A percentile compares a stretch with the other conserved stretches of the same genome.
phyloP scores from a whole-genome alignment of 208 protist species.

The Leishmania martiniquensis region DNA sequence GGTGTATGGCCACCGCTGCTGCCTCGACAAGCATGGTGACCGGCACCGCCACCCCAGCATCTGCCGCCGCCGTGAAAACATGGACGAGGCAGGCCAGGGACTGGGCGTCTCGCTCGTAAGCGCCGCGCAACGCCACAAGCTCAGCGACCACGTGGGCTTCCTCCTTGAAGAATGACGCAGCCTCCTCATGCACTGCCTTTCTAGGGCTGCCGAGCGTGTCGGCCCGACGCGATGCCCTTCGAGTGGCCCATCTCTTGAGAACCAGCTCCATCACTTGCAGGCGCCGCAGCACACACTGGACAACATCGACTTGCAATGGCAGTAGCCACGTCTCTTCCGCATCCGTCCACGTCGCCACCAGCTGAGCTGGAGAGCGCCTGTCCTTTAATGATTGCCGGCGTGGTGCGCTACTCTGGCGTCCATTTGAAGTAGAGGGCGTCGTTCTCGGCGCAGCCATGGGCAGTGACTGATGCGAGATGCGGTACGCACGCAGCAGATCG shows the following conservation, averaged over 20 bases:
- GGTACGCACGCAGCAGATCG: slow-evolving; percentile 13
- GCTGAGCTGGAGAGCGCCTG: slow-evolving; percentile 12
- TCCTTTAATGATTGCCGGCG: background rate
- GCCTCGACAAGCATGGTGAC: slow-evolving; percentile 5
- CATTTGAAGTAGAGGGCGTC: background rate
- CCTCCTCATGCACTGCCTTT: slow-evolving; percentile 1
- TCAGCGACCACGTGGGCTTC: slow-evolving; percentile 14
- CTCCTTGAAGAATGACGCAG: slow-evolving; percentile 6
- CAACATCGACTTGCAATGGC: slow-evolving; percentile 18
- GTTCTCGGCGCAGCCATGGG: background rate
- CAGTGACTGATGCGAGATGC: background rate
- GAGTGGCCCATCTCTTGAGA: background rate
- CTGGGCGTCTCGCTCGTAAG: slow-evolving; percentile 14
- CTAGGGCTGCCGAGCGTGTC: background rate
- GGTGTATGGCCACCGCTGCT: background rate
- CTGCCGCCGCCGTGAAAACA: slow-evolving; percentile 2
- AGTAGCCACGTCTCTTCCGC: slow-evolving; percentile 20
- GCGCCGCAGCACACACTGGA: background rate
- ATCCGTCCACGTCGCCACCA: slow-evolving; percentile 7
- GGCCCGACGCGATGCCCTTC: background rate
- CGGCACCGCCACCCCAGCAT: slow-evolving; percentile 6
- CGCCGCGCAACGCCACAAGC: slow-evolving; percentile 11
- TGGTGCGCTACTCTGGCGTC: background rate
- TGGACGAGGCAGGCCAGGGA: slow-evolving; percentile 18
- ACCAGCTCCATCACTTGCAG: background rate